Conservation (phyloP, 169 alveolate genomes). For the Plasmodium billcollinsi region DNA sequence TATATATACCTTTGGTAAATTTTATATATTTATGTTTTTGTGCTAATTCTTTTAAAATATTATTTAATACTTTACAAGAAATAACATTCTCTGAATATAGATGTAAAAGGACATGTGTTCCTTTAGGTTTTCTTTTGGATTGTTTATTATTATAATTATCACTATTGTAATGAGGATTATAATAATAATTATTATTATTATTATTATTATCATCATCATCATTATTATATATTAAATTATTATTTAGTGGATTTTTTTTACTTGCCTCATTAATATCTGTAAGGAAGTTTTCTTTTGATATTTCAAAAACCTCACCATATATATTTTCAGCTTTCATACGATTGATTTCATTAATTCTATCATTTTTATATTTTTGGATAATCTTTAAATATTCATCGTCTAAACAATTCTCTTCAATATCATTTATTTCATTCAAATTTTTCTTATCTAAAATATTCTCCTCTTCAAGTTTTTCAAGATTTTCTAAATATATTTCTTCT, state of each 20-base stretch:
- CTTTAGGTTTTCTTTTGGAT: slow-evolving; percentile 1
- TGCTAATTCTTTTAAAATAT: slow-evolving; percentile 76
- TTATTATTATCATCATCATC: slow-evolving; percentile 33
- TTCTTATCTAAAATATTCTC: slow-evolving; percentile 64
- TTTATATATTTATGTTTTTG: slow-evolving; percentile 78
- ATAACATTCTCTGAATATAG: slow-evolving; percentile 78
- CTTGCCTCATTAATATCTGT: slow-evolving; percentile 79
- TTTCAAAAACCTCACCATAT: slow-evolving; percentile 78
- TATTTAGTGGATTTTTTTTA: slow-evolving; percentile 48
- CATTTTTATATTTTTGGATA: slow-evolving; percentile 36
- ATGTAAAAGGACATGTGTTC: slow-evolving; percentile 84
- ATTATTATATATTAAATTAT: slow-evolving; percentile 1
- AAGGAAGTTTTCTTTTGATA: slow-evolving; percentile 76
- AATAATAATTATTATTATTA: not conserved
- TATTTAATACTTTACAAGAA: slow-evolving; percentile 79
- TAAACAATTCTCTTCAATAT: slow-evolving; percentile 59
- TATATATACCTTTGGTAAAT: slow-evolving; percentile 84
- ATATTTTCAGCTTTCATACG: slow-evolving; percentile 52
- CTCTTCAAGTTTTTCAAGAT: slow-evolving; percentile 69
- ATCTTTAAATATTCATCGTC: slow-evolving; percentile 73
- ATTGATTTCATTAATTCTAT: slow-evolving; percentile 63
- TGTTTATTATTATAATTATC: slow-evolving; percentile 1
- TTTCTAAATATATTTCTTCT: slow-evolving; percentile 84
- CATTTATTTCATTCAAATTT: slow-evolving; percentile 57
- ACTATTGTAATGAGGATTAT: not conserved